Conservation (phyloP, 495 filamentous ascomycete genomes). For the Podospora sp. region DNA sequence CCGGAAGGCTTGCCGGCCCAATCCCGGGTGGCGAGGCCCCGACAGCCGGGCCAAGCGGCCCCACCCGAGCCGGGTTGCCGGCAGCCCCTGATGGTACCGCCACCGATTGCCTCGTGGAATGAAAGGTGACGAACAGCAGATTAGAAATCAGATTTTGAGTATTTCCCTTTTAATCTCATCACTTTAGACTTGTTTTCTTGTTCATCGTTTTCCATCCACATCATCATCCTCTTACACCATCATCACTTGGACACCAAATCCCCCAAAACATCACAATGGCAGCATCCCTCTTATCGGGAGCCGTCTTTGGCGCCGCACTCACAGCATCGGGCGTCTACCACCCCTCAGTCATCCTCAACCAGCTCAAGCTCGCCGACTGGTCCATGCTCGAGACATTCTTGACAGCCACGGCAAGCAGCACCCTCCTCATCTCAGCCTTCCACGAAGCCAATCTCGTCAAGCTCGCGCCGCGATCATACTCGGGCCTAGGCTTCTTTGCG, state of each 20-base stretch:
- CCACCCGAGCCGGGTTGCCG: too few species aligned
- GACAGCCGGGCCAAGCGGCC: too few species aligned
- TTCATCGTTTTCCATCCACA: too few species aligned
- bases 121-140: too few species aligned
- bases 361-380: slow-evolving; percentile 56
- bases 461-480: slow-evolving; percentile 36
- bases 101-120: too few species aligned
- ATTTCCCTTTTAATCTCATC: too few species aligned
- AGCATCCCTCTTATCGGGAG: slow-evolving; percentile 45
- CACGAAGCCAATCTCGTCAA: slow-evolving; percentile 18
- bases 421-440: slow-evolving; percentile 32
- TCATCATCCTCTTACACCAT: background rate
- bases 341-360: slow-evolving; percentile 53
- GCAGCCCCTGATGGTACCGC: too few species aligned
- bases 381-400: slow-evolving; percentile 61
- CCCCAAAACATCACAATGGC: background rate
- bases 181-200: too few species aligned
- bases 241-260: background rate
- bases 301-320: slow-evolving; percentile 57
- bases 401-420: slow-evolving; percentile 54
- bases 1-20: too few species aligned
- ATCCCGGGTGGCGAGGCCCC: too few species aligned
- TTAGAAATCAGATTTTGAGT: too few species aligned
- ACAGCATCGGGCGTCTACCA: slow-evolving; percentile 54
- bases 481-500: slow-evolving; percentile 43